A percentile compares a stretch with the other conserved stretches of the same genome.
These are phyloP conservation scores for Globisporangium perplexum DNA, from an alignment of 352 stramenopile species.

Conservation along the genomic window DNA sequence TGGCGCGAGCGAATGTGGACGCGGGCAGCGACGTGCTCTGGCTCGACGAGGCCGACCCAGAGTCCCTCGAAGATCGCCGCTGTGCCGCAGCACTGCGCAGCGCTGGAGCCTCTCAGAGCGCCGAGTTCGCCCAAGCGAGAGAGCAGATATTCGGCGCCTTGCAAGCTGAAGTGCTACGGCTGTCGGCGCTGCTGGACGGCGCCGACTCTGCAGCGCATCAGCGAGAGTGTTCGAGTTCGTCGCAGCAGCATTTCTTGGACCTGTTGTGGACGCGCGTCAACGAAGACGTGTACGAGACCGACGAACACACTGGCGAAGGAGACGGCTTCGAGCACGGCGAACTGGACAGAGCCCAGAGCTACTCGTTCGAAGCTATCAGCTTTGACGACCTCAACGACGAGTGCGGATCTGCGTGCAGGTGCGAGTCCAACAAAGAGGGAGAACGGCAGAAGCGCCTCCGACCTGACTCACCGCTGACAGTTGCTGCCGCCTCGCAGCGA, in stretches of 20 bases:
- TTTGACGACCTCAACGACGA: conserved; percentile 42
- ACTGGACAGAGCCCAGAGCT: conserved; percentile 10
- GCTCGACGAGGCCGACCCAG: not conserved
- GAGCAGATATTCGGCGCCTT: conserved; percentile 8
- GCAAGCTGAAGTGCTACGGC: conserved; percentile 3
- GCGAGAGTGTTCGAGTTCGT: too few species aligned
- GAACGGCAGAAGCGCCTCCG: too few species aligned
- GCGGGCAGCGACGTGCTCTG: not conserved
- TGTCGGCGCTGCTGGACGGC: conserved; percentile 1
- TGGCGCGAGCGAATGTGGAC: not conserved
- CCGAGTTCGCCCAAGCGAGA: not conserved
- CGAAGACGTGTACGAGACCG: not conserved
- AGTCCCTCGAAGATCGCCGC: not conserved
- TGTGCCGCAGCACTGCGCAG: not conserved
- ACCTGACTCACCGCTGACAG: not conserved
- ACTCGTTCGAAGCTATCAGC: conserved; percentile 30
- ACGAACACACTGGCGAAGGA: not conserved
- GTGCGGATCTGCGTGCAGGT: conserved; percentile 35
- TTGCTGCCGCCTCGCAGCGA: not conserved
- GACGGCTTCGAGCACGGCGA: not conserved
- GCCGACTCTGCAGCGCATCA: not conserved
- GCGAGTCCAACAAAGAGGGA: not conserved
- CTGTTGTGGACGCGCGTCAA: conserved; percentile 2
- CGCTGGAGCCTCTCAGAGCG: not conserved
- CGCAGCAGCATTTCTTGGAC: conserved; percentile 4